Evolutionary conservation across 2,329 filamentous ascomycete species (phyloP).

Genomic region (Huntiella bhutanensis): DNA sequence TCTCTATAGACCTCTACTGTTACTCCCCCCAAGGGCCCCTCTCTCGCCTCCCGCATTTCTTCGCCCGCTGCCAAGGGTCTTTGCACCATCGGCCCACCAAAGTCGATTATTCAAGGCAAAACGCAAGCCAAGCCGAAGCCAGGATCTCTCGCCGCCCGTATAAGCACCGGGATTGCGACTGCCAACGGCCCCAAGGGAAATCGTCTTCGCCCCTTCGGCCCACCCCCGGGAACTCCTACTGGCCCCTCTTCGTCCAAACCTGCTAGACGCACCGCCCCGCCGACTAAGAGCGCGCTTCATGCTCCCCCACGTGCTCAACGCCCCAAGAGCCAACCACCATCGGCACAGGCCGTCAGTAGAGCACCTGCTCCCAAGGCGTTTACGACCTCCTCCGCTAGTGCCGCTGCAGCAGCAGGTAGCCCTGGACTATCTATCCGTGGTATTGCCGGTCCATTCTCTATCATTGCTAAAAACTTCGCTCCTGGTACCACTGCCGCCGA

Average conservation of each 20-base stretch:
- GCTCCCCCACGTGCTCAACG: background rate
- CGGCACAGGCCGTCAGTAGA: background rate
- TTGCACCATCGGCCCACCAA: constrained; percentile 7
- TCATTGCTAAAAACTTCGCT: constrained; percentile 68
- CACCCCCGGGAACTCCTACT: background rate
- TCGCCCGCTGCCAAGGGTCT: constrained; percentile 9
- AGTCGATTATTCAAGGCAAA: background rate
- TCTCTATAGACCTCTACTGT: background rate
- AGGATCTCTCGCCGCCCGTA: constrained; percentile 2
- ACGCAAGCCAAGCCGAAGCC: constrained; percentile 4
- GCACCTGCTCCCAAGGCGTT: too few relatives aligned
- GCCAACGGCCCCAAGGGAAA: constrained; percentile 8
- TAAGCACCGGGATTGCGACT: constrained; percentile 6
- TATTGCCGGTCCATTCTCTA: constrained; percentile 49
- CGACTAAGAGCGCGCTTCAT: background rate
- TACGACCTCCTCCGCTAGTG: too few relatives aligned
- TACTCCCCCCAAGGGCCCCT: background rate
- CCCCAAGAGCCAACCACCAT: background rate
- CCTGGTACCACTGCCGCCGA: constrained; percentile 65
- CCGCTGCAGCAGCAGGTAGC: constrained; percentile 10
- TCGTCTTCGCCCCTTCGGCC: background rate
- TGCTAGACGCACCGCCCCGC: too few relatives aligned
- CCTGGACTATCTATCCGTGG: constrained; percentile 49
- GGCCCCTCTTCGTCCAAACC: background rate
- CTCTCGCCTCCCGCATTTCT: constrained; percentile 10